Evolutionary conservation across 1,139 yeast species (phyloP), one percentile per base, ranked within the genome.

Genomic region (Pichia inconspicua): DNA sequence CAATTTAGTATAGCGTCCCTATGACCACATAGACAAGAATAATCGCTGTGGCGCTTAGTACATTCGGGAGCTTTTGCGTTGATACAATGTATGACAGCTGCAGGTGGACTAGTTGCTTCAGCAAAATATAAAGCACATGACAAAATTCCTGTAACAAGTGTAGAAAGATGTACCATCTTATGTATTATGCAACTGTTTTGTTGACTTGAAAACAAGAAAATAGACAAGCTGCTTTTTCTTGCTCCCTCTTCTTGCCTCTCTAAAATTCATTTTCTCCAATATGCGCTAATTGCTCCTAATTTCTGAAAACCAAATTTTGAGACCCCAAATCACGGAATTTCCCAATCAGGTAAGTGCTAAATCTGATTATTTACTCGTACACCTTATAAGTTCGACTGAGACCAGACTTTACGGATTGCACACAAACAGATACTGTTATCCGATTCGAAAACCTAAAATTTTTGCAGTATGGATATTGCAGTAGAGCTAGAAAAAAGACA

Each of bases 101-200:
- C 80, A 3, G 82, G 82, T 1, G 81, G 81, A 0, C 78, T 34
- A 15, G 37, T 73, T 28, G 77, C 72, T 17, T 9, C 37, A 34
- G 15, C 22, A 15, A 34, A 14, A 9, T 7, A 12, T 12, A 30
- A 11, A 12, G 7, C 34, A 5, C 7, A 12, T 2, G n/a, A 12
- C 14, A 30, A 30, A 30, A 12, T 2, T 30, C n/a, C n/a, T 12
- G n/a, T 30, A 30, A 12, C n/a, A n/a, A n/a, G n/a, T n/a, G n/a
- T 11, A 10, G 2, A 11, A 11, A 30, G 2, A 30, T 30, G n/a
- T 30, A 30, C 34, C 34, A 30, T 30, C 7, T 2, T 30, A 30
- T 30, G 22, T 22, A 22, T 22, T 22, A 22, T 22, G 22, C 3
- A 22, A 22, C 22, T 22, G 22, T 22, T 4, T 22, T 22, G 5